A percentile compares a stretch with the other conserved stretches of the same genome.
Conservation (phyloP, 2,329 filamentous ascomycete species). For the Neonectria hederae region DNA sequence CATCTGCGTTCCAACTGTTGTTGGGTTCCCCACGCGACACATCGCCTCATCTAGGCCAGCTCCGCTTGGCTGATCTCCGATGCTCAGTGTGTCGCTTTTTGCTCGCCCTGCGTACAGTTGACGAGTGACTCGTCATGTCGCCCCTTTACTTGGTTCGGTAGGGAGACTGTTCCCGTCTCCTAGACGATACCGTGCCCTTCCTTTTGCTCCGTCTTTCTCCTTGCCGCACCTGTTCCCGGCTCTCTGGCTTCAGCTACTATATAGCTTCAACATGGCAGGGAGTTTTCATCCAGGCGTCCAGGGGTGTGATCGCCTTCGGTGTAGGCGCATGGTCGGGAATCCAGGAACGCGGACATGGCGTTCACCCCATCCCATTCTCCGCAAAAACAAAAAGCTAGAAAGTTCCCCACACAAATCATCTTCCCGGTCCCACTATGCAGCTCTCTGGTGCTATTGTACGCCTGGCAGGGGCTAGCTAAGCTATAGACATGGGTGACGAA, state of each 20-base stretch:
- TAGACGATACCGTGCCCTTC: not conserved
- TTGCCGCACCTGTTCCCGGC: slow-evolving; percentile 1
- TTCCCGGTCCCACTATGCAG: slow-evolving; percentile 24
- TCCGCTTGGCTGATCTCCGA: not conserved
- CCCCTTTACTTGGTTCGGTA: not conserved
- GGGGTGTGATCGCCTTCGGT: not conserved
- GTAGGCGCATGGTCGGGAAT: slow-evolving; percentile 19
- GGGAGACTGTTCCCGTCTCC: not conserved
- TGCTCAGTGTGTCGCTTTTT: not conserved
- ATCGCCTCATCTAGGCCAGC: not conserved
- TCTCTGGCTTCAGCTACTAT: slow-evolving; percentile 3
- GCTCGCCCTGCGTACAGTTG: not conserved
- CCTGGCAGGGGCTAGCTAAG: slow-evolving; percentile 16
- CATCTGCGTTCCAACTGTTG: not conserved
- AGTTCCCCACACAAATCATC: slow-evolving; percentile 30
- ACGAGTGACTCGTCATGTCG: slow-evolving; percentile 19
- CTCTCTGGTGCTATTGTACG: slow-evolving; percentile 18
- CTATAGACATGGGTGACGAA: slow-evolving; percentile 16
- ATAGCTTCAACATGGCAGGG: not conserved
- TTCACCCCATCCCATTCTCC: slow-evolving; percentile 31
- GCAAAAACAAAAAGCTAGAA: slow-evolving; percentile 11
- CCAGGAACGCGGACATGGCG: slow-evolving; percentile 30
- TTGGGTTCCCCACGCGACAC: slow-evolving; percentile 7
- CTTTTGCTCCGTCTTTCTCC: not conserved
- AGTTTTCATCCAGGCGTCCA: not conserved